Conservation (phyloP, 2,329 filamentous ascomycete species). For the Calonectria hongkongensis region DNA sequence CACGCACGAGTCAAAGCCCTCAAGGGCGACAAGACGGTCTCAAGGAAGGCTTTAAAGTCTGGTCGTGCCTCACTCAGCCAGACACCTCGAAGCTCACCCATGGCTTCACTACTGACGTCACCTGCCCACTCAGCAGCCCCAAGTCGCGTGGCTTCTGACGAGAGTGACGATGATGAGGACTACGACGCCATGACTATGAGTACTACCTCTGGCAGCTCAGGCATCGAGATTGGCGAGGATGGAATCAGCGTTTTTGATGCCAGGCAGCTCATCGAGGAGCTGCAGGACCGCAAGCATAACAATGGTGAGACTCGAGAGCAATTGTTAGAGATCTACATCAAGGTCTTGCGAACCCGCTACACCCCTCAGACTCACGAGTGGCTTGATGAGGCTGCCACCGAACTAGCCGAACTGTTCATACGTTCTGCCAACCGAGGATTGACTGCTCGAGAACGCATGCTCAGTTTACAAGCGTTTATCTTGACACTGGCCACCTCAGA, state of each 20-base stretch:
- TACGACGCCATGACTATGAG: conserved; percentile 67
- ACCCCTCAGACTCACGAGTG: conserved; percentile 58
- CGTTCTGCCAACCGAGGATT: conserved; percentile 82
- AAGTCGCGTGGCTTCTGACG: conserved; percentile 79
- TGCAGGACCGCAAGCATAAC: conserved; percentile 85
- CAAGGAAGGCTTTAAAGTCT: conserved; percentile 78
- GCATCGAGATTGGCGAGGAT: conserved; percentile 77
- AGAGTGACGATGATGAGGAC: conserved; percentile 72
- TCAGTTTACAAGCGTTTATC: conserved; percentile 83
- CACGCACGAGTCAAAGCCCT: conserved; percentile 81
- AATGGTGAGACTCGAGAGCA: conserved; percentile 81
- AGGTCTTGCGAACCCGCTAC: conserved; percentile 72
- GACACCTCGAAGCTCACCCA: conserved; percentile 76
- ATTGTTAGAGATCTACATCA: conserved; percentile 58
- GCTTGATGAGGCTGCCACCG: conserved; percentile 75
- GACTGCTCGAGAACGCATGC: conserved; percentile 80
- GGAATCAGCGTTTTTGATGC: conserved; percentile 78
- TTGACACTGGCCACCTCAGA: conserved; percentile 82
- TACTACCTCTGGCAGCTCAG: conserved; percentile 63
- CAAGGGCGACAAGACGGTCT: conserved; percentile 82
- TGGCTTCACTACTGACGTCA: conserved; percentile 74
- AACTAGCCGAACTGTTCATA: conserved; percentile 78
- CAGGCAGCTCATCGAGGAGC: conserved; percentile 79
- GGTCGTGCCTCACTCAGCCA: conserved; percentile 74
- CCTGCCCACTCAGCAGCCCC: conserved; percentile 75